Percentiles rank a stretch among this genome's conserved stretches.
phyloP scores from a whole-genome alignment of 2,329 filamentous ascomycete genomes.

The Aspergillus texensis region DNA sequence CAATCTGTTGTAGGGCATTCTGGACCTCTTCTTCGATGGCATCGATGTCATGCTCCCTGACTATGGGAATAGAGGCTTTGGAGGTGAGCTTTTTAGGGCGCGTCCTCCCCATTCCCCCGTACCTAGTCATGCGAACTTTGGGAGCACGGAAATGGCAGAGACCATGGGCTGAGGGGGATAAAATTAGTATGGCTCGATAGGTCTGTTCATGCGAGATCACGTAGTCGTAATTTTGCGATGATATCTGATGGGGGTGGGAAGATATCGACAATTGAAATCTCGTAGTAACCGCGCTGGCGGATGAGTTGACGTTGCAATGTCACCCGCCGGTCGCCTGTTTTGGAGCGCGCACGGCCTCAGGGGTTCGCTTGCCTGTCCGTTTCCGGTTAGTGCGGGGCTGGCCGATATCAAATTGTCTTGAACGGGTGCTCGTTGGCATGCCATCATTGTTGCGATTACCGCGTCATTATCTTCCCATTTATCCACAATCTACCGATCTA shows the following conservation, averaged over 20 bases:
- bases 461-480: background rate
- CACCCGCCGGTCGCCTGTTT: conserved; percentile 44
- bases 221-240: conserved; percentile 59
- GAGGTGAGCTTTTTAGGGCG: conserved; percentile 76
- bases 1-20: conserved; percentile 79
- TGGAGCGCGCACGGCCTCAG: conserved; percentile 46
- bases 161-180: conserved; percentile 55
- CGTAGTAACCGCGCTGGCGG: conserved; percentile 38
- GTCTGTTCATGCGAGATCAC: conserved; percentile 57
- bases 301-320: conserved; percentile 51
- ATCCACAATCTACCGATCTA: background rate
- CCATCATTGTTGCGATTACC: conserved; percentile 7
- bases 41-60: conserved; percentile 90
- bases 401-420: conserved; percentile 44
- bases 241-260: conserved; percentile 53
- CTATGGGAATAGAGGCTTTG: conserved; percentile 83
- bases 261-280: conserved; percentile 36
- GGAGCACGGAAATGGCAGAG: conserved; percentile 39
- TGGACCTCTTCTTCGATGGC: conserved; percentile 83
- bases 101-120: conserved; percentile 51
- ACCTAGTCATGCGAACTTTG: conserved; percentile 48
- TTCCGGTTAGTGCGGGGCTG: conserved; percentile 47
- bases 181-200: conserved; percentile 68
- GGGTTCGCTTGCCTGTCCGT: conserved; percentile 45
- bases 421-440: conserved; percentile 20